phyloP scores from a whole-genome alignment of 805 yeast genomes.

The Kregervanrija delftensis region DNA sequence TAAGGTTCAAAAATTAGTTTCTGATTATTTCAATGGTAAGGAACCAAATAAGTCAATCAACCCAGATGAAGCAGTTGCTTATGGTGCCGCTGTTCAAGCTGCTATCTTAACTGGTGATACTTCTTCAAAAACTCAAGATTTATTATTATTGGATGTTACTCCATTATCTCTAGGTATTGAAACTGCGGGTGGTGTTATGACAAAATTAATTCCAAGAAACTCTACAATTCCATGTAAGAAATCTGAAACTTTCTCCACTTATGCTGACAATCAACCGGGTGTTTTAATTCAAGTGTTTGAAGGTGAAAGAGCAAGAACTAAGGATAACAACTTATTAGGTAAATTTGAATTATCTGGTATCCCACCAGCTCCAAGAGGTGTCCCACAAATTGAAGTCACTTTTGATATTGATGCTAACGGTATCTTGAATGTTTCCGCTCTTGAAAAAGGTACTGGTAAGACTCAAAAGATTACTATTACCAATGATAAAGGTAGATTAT shows the following conservation, averaged over 20 bases:
- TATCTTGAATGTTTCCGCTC: conserved; percentile 49
- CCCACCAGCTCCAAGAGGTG: conserved; percentile 73
- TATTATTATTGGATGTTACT: conserved; percentile 91
- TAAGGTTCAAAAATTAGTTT: conserved; percentile 89
- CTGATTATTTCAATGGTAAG: conserved; percentile 96
- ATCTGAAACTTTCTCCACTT: conserved; percentile 71
- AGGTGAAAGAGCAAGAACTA: conserved; percentile 75
- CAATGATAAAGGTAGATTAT: conserved; percentile 46
- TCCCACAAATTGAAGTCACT: conserved; percentile 70
- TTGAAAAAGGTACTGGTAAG: conserved; percentile 49
- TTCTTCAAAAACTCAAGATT: conserved; percentile 92
- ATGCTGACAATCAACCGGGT: conserved; percentile 80
- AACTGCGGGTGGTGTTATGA: conserved; percentile 78
- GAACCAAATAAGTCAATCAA: conserved; percentile 94
- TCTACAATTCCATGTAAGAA: conserved; percentile 71
- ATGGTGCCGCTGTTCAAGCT: conserved; percentile 99
- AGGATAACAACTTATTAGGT: conserved; percentile 72
- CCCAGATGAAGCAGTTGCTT: conserved; percentile 99
- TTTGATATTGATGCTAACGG: conserved; percentile 83
- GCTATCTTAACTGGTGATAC: conserved; percentile 95
- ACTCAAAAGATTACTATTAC: conserved; percentile 44
- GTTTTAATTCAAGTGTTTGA: conserved; percentile 74
- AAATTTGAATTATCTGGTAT: conserved; percentile 66
- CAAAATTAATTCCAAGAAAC: conserved; percentile 72
- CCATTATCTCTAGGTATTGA: conserved; percentile 83